These are phyloP conservation scores for Candida easanensis DNA, from an alignment of 805 yeast genomes.

Conservation along the genomic window DNA sequence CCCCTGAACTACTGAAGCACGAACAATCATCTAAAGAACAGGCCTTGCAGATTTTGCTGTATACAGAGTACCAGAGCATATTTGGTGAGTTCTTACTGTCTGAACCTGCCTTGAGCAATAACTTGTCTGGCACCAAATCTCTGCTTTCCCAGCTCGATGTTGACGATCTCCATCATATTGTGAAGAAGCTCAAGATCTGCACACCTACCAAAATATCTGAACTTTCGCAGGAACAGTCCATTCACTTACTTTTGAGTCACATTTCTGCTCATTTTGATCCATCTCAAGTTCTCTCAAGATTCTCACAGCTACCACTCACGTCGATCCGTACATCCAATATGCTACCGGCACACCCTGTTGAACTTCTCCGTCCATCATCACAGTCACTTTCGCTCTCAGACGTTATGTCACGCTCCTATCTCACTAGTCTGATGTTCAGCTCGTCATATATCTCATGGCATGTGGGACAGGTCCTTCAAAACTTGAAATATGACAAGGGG, in stretches of 20 bases:
- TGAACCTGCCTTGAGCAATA: neutral
- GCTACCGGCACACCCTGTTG: too few relatives aligned
- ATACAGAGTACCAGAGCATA: conserved; percentile 17
- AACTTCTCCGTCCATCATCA: neutral
- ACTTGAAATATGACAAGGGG: neutral
- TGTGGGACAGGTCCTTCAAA: neutral
- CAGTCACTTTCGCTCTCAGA: neutral
- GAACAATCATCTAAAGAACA: conserved; percentile 12
- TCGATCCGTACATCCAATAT: too few relatives aligned
- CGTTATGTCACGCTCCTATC: neutral
- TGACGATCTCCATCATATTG: neutral
- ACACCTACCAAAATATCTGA: neutral
- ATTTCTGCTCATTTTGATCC: neutral
- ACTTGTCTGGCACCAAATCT: neutral
- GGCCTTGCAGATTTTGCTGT: conserved; percentile 26
- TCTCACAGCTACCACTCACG: neutral
- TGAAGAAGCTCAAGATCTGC: neutral
- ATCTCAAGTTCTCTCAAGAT: too few relatives aligned
- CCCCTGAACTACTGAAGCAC: conserved; percentile 16
- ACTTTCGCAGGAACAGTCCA: neutral
- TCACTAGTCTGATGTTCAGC: neutral
- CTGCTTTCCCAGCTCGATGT: neutral
- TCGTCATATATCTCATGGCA: neutral
- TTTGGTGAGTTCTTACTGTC: conserved; percentile 12
- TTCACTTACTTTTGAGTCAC: neutral